These are phyloP conservation scores for Morella rubra DNA, from an alignment of 306 rosid genomes.

Conservation along the genomic window DNA sequence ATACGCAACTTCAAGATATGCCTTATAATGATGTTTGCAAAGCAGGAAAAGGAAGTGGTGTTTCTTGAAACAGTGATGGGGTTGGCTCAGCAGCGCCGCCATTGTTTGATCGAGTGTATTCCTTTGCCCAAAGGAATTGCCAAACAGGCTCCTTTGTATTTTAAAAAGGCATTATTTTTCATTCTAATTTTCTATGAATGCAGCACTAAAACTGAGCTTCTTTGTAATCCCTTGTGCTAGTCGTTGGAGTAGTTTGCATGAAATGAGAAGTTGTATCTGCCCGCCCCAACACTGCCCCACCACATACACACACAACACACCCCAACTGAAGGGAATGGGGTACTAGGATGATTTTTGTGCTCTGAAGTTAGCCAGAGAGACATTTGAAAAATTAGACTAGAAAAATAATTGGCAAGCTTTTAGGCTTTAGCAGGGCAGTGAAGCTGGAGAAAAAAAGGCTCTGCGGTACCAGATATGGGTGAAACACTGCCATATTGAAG, in stretches of 20 bases:
- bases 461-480: too few species aligned
- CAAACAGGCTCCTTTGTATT: too few species aligned
- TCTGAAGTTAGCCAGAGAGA: neutral
- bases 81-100: conserved; percentile 74
- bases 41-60: conserved; percentile 83
- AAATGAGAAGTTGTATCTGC: neutral
- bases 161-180: too few species aligned
- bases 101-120: too few species aligned
- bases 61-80: conserved; percentile 91
- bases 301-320: neutral
- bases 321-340: neutral
- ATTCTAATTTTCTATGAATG: too few species aligned
- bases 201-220: neutral
- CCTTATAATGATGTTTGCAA: conserved; percentile 86
- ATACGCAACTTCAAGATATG: conserved; percentile 92
- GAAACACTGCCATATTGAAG: too few species aligned
- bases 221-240: neutral
- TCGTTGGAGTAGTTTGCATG: neutral
- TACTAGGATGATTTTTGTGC: neutral
- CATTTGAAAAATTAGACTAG: neutral
- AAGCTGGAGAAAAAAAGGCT: neutral
- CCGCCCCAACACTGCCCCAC: neutral
- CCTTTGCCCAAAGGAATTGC: too few species aligned
- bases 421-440: neutral
- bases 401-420: neutral